Evolutionary conservation across 805 yeast species (phyloP).

Genomic region (Barnettozyma siamensis): DNA sequence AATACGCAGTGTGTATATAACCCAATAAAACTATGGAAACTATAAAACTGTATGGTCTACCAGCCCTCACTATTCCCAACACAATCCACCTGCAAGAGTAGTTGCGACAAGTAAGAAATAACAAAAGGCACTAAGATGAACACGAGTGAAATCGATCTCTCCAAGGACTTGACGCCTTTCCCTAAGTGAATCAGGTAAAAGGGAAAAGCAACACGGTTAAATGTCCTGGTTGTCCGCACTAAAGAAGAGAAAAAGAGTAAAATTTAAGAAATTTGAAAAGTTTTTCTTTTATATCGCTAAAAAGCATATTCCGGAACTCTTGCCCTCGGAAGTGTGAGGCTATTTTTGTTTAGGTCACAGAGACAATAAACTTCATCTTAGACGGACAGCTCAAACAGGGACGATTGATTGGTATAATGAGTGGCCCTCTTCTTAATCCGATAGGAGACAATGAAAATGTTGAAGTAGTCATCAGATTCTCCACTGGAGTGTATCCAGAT

Average conservation of each 20-base stretch:
- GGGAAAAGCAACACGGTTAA: slow-evolving; percentile 62
- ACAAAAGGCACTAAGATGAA: slow-evolving; percentile 68
- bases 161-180: slow-evolving; percentile 69
- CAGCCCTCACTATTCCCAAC: slow-evolving; percentile 52
- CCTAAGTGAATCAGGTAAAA: slow-evolving; percentile 25
- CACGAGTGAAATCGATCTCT: slow-evolving; percentile 44
- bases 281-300: not conserved
- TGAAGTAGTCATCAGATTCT: slow-evolving; percentile 37
- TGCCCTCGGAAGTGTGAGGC: not conserved
- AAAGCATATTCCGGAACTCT: not conserved
- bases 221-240: slow-evolving; percentile 75
- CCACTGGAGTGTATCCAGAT: slow-evolving; percentile 38
- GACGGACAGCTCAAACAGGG: too few species aligned
- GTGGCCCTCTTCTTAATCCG: slow-evolving; percentile 2
- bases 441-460: slow-evolving; percentile 3
- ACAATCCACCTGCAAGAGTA: slow-evolving; percentile 34
- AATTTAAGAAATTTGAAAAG: slow-evolving; percentile 1
- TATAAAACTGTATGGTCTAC: slow-evolving; percentile 51
- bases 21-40: not conserved
- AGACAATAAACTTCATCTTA: too few species aligned
- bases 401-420: too few species aligned
- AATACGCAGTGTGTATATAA: not conserved
- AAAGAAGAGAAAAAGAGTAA: slow-evolving; percentile 13
- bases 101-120: slow-evolving; percentile 25
- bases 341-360: too few species aligned